These are phyloP conservation scores for Ganoderma multipileum DNA, from an alignment of 1,284 basidiomycete genomes.

Conservation along the genomic window DNA sequence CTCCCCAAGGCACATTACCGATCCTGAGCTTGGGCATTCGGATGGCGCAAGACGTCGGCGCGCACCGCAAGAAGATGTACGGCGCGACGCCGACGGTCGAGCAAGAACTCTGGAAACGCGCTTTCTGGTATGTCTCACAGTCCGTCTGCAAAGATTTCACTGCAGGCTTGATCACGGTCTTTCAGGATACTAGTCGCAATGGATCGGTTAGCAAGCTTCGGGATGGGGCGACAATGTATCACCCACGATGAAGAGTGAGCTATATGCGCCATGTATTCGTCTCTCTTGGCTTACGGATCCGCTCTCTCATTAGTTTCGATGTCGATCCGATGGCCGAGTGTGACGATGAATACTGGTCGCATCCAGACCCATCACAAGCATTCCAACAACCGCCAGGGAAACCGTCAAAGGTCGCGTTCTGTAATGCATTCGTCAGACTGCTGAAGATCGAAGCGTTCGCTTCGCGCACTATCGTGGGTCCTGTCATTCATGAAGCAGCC, in stretches of 20 bases:
- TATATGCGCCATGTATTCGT: background rate
- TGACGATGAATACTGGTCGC: conserved; percentile 71
- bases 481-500: conserved; percentile 43
- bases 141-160: background rate
- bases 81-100: conserved; percentile 38
- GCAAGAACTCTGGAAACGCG: conserved; percentile 63
- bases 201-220: conserved; percentile 71
- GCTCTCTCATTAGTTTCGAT: conserved; percentile 54
- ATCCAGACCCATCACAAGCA: conserved; percentile 46
- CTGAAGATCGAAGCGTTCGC: conserved; percentile 61
- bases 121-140: conserved; percentile 68
- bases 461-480: conserved; percentile 57
- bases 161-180: background rate
- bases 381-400: conserved; percentile 55
- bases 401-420: conserved; percentile 51
- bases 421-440: conserved; percentile 57
- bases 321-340: conserved; percentile 63
- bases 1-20: conserved; percentile 46
- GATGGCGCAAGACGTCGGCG: conserved; percentile 52
- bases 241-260: conserved; percentile 87
- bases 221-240: conserved; percentile 80
- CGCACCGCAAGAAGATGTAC: conserved; percentile 47
- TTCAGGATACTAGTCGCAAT: conserved; percentile 65
- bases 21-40: conserved; percentile 57
- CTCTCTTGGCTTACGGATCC: background rate